Evolutionary conservation across 2,329 filamentous ascomycete species (phyloP).

Genomic region (Didymosphaeria variabile): DNA sequence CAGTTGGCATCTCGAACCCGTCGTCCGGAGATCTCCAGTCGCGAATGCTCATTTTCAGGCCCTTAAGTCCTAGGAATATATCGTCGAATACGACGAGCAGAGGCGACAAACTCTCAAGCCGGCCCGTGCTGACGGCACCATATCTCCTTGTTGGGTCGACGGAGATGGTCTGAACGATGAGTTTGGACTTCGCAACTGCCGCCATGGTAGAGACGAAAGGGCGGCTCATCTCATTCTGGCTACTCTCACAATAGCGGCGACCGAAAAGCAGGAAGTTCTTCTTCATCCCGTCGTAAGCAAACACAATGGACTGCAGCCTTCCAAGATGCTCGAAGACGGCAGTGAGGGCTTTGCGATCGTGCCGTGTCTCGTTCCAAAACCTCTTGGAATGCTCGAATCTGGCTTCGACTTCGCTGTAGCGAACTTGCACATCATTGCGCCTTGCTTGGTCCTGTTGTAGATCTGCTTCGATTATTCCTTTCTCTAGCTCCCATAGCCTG

Average conservation of each 20-base stretch:
- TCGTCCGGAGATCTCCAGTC: conserved; percentile 38
- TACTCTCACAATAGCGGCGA: conserved; percentile 27
- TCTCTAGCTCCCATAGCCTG: conserved; percentile 31
- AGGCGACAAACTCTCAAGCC: conserved; percentile 27
- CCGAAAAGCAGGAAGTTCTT: conserved; percentile 17
- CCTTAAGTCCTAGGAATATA: conserved; percentile 22
- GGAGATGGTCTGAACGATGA: conserved; percentile 22
- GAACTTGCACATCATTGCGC: background rate
- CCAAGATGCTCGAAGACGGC: conserved; percentile 29
- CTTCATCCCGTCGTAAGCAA: conserved; percentile 28
- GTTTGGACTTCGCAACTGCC: conserved; percentile 23
- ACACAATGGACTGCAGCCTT: conserved; percentile 25
- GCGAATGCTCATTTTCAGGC: conserved; percentile 33
- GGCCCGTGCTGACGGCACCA: conserved; percentile 29
- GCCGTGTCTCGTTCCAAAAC: conserved; percentile 39
- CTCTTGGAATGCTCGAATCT: conserved; percentile 21
- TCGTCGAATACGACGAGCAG: conserved; percentile 19
- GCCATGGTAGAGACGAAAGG: conserved; percentile 29
- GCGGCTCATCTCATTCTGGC: conserved; percentile 33
- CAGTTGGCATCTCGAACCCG: conserved; percentile 32
- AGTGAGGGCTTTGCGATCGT: conserved; percentile 31
- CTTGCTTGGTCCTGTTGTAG: conserved; percentile 15
- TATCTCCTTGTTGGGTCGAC: conserved; percentile 16
- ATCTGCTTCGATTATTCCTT: conserved; percentile 13
- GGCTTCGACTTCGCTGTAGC: conserved; percentile 5